Conservation (phyloP, 2,329 filamentous ascomycete species). For the Diaporthe sp. region DNA sequence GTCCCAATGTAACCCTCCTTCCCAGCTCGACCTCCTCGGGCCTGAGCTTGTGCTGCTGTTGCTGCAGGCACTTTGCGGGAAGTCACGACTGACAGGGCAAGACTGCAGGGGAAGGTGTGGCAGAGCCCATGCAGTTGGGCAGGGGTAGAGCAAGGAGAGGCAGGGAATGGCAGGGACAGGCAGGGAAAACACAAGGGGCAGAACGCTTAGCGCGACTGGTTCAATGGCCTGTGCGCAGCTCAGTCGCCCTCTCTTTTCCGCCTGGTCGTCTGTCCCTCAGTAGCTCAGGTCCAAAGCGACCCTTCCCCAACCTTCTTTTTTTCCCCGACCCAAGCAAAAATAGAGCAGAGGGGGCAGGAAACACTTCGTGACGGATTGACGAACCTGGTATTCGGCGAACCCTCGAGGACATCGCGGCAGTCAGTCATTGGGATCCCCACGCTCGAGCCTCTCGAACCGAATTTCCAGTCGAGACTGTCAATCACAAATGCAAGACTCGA, state of each 20-base stretch:
- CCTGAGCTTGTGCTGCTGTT: not conserved
- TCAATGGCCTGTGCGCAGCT: not conserved
- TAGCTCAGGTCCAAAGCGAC: not conserved
- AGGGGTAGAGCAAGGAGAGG: not conserved
- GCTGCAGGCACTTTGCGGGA: conserved; percentile 30
- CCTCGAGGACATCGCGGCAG: not conserved
- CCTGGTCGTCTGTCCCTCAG: not conserved
- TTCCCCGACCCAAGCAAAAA: not conserved
- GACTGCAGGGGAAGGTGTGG: conserved; percentile 12
- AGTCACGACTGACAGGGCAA: conserved; percentile 23
- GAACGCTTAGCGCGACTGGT: not conserved
- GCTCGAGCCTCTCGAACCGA: conserved; percentile 13
- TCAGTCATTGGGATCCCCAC: conserved; percentile 15
- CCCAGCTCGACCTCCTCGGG: not conserved
- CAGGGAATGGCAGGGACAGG: not conserved
- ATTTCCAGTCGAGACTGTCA: not conserved
- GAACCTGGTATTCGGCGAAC: not conserved
- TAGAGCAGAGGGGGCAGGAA: not conserved
- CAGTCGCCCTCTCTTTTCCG: conserved; percentile 10
- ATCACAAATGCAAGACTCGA: not conserved
- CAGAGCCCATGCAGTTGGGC: not conserved
- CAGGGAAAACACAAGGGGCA: not conserved
- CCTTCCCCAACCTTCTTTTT: not conserved
- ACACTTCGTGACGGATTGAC: not conserved
- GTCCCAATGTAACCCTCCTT: conserved; percentile 13